phyloP scores from a whole-genome alignment of 306 rosid species.

The Prunus dulcis region DNA sequence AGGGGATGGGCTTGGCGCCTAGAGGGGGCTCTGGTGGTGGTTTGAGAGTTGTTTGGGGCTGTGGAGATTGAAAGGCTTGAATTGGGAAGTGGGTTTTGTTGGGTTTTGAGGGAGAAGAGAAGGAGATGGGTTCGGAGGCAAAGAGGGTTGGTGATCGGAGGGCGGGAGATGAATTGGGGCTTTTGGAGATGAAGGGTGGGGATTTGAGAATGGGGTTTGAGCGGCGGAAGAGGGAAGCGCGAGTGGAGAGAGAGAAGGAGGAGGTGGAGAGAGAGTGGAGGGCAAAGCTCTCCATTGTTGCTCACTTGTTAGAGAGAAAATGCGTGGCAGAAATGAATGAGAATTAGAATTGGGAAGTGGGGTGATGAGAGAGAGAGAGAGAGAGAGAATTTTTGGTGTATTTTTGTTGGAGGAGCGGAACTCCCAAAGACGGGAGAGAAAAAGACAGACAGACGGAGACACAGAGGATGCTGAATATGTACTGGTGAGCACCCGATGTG shows the following conservation, averaged over 20 bases:
- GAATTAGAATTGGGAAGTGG: background rate
- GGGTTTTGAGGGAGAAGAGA: conserved; percentile 28
- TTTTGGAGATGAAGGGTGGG: conserved; percentile 17
- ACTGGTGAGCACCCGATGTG: background rate
- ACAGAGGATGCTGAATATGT: background rate
- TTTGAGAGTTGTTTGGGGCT: background rate
- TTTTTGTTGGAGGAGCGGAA: background rate
- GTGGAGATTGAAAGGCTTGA: conserved; percentile 35
- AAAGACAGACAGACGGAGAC: background rate
- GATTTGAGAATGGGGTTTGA: conserved; percentile 30
- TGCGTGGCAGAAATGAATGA: too few relatives aligned
- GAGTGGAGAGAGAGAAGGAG: conserved; percentile 28
- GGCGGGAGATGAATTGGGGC: conserved; percentile 16
- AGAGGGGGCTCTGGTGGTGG: conserved; percentile 10
- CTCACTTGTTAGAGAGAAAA: background rate
- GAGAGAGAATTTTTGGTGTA: background rate
- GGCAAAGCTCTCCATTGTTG: conserved; percentile 33
- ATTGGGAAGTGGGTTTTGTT: conserved; percentile 29
- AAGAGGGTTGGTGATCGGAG: conserved; percentile 38
- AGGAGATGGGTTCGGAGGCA: conserved; percentile 31
- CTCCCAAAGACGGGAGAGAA: background rate
- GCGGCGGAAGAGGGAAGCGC: conserved; percentile 22
- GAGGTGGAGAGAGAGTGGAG: conserved; percentile 41
- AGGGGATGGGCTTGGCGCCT: conserved; percentile 75
- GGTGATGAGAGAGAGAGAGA: background rate